Evolutionary conservation across 768 basidiomycete genomes (phyloP).

Genomic region (Psilocybe tampanensis): DNA sequence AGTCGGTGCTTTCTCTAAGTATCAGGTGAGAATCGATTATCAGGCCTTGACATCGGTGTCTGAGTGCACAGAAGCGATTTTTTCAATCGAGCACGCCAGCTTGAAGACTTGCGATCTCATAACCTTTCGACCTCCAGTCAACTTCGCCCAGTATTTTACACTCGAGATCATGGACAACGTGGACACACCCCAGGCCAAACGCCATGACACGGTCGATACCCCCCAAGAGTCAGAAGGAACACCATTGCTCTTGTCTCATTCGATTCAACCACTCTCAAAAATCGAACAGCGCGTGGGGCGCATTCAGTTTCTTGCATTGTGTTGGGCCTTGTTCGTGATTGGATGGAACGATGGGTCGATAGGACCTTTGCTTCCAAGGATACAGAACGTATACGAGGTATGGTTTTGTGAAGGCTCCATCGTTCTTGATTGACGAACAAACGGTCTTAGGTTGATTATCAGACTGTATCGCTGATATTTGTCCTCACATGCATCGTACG

Average conservation of each 20-base stretch:
- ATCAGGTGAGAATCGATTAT: too few relatives aligned
- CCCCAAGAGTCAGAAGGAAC: too few relatives aligned
- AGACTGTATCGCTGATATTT: constrained; percentile 64
- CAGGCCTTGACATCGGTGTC: too few relatives aligned
- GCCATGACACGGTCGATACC: too few relatives aligned
- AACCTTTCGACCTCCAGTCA: too few relatives aligned
- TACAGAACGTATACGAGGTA: constrained; percentile 58
- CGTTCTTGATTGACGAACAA: constrained; percentile 25
- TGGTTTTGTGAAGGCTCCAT: constrained; percentile 14
- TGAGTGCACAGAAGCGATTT: too few relatives aligned
- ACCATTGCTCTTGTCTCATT: background rate
- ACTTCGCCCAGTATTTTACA: too few relatives aligned
- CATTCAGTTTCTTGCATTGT: constrained; percentile 56
- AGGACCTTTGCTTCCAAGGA: constrained; percentile 73
- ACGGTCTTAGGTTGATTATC: constrained; percentile 48
- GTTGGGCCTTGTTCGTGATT: constrained; percentile 56
- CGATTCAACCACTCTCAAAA: constrained; percentile 2
- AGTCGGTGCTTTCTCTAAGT: too few relatives aligned
- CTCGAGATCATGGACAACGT: too few relatives aligned
- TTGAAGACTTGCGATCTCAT: too few relatives aligned
- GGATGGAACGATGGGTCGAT: constrained; percentile 81
- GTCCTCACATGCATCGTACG: constrained; percentile 39
- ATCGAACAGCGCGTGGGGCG: constrained; percentile 12
- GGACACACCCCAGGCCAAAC: too few relatives aligned
- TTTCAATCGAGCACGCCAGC: too few relatives aligned